A percentile compares a stretch with the other conserved stretches of the same genome.
phyloP scores from a whole-genome alignment of 768 basidiomycete species.

The Suillus hirtellus region DNA sequence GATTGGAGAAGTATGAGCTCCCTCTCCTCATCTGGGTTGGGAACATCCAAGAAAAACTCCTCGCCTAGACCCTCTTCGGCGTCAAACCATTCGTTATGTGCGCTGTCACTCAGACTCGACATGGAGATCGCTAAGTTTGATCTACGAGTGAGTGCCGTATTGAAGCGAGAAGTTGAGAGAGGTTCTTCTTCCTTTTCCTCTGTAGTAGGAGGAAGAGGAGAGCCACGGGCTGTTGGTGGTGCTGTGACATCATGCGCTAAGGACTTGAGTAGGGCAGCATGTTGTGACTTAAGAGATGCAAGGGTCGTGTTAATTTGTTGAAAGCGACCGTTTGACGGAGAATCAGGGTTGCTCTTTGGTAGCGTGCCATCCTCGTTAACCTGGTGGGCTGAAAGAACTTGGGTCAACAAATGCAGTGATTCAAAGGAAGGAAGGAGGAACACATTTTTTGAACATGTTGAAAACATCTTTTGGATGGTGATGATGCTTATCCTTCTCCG shows the following conservation, averaged over 20 bases:
- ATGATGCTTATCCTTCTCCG: slow-evolving; percentile 48
- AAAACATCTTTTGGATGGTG: slow-evolving; percentile 44
- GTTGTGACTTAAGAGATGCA: slow-evolving; percentile 59
- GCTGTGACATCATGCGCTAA: slow-evolving; percentile 35
- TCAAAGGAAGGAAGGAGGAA: slow-evolving; percentile 29
- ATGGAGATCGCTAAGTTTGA: slow-evolving; percentile 48
- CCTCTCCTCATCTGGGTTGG: slow-evolving; percentile 39
- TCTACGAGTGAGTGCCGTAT: slow-evolving; percentile 32
- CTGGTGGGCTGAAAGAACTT: slow-evolving; percentile 12
- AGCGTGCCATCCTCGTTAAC: slow-evolving; percentile 30
- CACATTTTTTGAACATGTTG: slow-evolving; percentile 64
- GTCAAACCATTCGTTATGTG: slow-evolving; percentile 71
- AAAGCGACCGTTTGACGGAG: slow-evolving; percentile 25
- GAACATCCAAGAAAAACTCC: slow-evolving; percentile 65
- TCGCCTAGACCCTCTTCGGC: slow-evolving; percentile 51
- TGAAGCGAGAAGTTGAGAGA: slow-evolving; percentile 23
- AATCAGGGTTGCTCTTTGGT: slow-evolving; percentile 21
- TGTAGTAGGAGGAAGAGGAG: slow-evolving; percentile 44
- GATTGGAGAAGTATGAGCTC: slow-evolving; percentile 40
- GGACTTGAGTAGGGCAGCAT: slow-evolving; percentile 49
- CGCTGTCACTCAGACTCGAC: slow-evolving; percentile 50
- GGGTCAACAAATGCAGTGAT: slow-evolving; percentile 12
- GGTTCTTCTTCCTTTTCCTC: slow-evolving; percentile 47
- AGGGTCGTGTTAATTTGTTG: slow-evolving; percentile 51
- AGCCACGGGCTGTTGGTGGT: slow-evolving; percentile 24